Base-by-base conservation (phyloP, 441 rosid species). In the Populus hybrid region DNA sequence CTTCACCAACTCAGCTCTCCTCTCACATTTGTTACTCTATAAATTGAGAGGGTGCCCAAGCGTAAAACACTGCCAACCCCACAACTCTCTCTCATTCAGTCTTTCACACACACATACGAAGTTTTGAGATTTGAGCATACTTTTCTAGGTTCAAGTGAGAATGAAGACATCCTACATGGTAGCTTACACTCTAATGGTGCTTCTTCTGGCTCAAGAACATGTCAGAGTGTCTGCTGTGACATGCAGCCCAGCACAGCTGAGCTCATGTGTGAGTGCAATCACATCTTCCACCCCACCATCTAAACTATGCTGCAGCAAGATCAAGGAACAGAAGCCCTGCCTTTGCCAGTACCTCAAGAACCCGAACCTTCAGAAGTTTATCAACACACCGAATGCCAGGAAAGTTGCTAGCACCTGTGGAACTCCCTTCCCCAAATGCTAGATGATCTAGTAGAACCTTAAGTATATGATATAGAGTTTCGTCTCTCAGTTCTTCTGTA, bases 291-390 rank as follows among this genome's bases (percentile, higher is more conserved):
- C 93, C 6, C 92, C 88, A 21, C 98, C 98, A 20, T 84, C 97
- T 0, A 71, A 40, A 3, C 50, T 66, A 14, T 96, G 99, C 87
- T 94, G 98, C 89, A 64, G 72, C 73, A 96, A 89, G 91, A 90
- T 96, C 87, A 93, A 77, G 82, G 91, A 93, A 66, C 99, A 96
- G 85, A 88, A 81, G 82, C 98, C 97, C 75, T 96, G 99, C 81
- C 92, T 96, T 78, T 96, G 99, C 88, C 87, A 88, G 28, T 96
- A 96, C 85, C 76, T 90, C 46, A 86, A 76, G 57, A 89, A 96
- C 80, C 98, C 97, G 0, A 82, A 36, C 40, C 89, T 96, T 59
- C 85, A 83, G 80, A 86, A 81, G 77, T 93, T 88, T 70, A 81
- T 91, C 65, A 88, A 81, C 85, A 82, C 94, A 34, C 93, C 95